Evolutionary conservation across 106 monocot species (phyloP).

Genomic region (Dioscorea dumetorum): DNA sequence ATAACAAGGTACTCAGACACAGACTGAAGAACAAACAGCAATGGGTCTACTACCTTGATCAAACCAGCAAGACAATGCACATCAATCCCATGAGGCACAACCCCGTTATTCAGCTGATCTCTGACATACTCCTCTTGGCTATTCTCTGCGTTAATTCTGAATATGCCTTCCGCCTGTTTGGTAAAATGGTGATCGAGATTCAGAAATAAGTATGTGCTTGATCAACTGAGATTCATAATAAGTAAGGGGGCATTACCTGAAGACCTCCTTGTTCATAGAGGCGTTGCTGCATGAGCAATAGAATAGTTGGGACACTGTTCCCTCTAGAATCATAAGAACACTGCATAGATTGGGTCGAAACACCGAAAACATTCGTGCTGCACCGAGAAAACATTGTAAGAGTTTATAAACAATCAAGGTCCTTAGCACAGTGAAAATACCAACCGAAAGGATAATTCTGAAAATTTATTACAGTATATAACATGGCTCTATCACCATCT

Average conservation of each 20-base stretch:
- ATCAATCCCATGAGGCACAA: conserved; percentile 43
- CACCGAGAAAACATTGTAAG: background rate
- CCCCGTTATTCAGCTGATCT: conserved; percentile 48
- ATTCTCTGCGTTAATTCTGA: conserved; percentile 50
- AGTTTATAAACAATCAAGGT: background rate
- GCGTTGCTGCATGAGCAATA: conserved; percentile 55
- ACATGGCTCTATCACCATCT: background rate
- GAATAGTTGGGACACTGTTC: conserved; percentile 66
- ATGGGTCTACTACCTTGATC: conserved; percentile 39
- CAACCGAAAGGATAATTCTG: background rate
- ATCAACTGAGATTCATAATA: background rate
- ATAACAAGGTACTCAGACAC: background rate
- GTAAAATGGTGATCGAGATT: conserved; percentile 3
- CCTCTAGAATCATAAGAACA: conserved; percentile 65
- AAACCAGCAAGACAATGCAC: conserved; percentile 62
- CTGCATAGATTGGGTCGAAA: conserved; percentile 73
- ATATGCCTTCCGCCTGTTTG: conserved; percentile 56
- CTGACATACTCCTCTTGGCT: conserved; percentile 54
- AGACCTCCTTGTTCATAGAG: conserved; percentile 60
- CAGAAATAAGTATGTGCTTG: background rate
- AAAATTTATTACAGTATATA: background rate
- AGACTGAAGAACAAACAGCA: background rate
- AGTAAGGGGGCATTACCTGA: conserved; percentile 25
- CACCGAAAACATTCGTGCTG: conserved; percentile 66
- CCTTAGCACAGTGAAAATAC: background rate